phyloP scores from a whole-genome alignment of 1,284 basidiomycete species.

The Marasmius fiardii region DNA sequence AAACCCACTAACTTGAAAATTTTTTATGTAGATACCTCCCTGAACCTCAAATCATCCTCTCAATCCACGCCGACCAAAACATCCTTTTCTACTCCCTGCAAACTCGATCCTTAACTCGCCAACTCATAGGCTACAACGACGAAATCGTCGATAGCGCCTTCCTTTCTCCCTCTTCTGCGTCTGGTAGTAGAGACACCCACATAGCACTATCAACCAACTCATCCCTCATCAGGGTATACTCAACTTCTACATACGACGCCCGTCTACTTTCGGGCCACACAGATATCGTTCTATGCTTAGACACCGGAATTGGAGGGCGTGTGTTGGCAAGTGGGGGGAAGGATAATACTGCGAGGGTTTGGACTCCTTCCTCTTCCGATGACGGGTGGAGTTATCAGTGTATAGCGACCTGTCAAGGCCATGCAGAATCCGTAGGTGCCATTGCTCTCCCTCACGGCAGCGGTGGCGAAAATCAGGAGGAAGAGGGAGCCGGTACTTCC shows the following conservation, averaged over 20 bases:
- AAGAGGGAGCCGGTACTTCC: too few species aligned
- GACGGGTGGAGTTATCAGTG: constrained; percentile 67
- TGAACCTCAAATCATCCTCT: constrained; percentile 64
- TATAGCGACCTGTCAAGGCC: constrained; percentile 88
- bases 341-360: constrained; percentile 86
- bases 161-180: constrained; percentile 65
- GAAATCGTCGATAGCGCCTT: constrained; percentile 92
- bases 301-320: constrained; percentile 62
- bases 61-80: constrained; percentile 97
- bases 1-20: constrained; percentile 18
- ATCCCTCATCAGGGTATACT: constrained; percentile 87
- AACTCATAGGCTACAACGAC: constrained; percentile 96
- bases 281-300: constrained; percentile 89
- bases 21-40: constrained; percentile 59
- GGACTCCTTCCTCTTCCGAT: constrained; percentile 52
- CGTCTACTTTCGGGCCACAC: constrained; percentile 84
- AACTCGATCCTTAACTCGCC: constrained; percentile 65
- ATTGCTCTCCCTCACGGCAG: constrained; percentile 70
- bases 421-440: constrained; percentile 93
- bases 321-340: constrained; percentile 90
- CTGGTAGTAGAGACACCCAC: constrained; percentile 52
- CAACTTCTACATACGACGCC: constrained; percentile 69
- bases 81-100: constrained; percentile 84
- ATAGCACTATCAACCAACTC: constrained; percentile 96
- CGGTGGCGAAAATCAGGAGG: constrained; percentile 22